Conservation (phyloP, 2,329 filamentous ascomycete species). For the Magnaporthales sp. region DNA sequence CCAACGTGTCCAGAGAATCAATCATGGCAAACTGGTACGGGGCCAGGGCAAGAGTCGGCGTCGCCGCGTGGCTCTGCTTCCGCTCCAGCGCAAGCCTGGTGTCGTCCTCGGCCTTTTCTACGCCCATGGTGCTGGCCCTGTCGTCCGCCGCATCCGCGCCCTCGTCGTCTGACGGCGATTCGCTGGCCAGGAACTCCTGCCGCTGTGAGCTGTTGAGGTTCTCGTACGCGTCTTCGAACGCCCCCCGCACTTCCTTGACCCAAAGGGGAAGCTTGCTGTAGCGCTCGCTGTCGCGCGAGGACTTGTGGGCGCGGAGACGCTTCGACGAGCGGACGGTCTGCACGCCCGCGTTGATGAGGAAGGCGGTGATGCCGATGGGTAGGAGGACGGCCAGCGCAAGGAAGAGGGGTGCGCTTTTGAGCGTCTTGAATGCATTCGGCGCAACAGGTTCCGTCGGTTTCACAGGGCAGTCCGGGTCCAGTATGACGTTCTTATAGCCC, state of each 20-base stretch:
- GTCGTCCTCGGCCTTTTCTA: constrained; percentile 21
- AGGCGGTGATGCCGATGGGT: constrained; percentile 64
- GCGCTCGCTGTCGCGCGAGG: constrained; percentile 56
- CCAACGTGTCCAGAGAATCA: constrained; percentile 58
- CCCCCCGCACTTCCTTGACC: constrained; percentile 65
- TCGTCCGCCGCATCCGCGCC: neutral
- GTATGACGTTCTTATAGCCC: constrained; percentile 65
- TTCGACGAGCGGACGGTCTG: constrained; percentile 68
- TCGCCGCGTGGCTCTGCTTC: constrained; percentile 28
- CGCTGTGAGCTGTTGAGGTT: constrained; percentile 59
- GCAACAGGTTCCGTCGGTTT: constrained; percentile 1
- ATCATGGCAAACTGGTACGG: constrained; percentile 81
- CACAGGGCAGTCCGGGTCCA: constrained; percentile 59
- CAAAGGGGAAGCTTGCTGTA: constrained; percentile 67
- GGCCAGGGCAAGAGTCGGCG: constrained; percentile 69
- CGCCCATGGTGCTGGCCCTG: constrained; percentile 15
- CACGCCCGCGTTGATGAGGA: constrained; percentile 59
- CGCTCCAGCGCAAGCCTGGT: constrained; percentile 33
- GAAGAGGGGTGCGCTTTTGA: constrained; percentile 25
- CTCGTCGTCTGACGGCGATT: constrained; percentile 34
- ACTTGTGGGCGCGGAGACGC: constrained; percentile 70
- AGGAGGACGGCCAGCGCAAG: constrained; percentile 63
- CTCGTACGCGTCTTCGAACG: constrained; percentile 72
- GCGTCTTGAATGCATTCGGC: constrained; percentile 16
- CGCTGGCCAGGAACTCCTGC: constrained; percentile 60